Evolutionary conservation across 1,284 basidiomycete species (phyloP).

Genomic region (Puccinia coronata): DNA sequence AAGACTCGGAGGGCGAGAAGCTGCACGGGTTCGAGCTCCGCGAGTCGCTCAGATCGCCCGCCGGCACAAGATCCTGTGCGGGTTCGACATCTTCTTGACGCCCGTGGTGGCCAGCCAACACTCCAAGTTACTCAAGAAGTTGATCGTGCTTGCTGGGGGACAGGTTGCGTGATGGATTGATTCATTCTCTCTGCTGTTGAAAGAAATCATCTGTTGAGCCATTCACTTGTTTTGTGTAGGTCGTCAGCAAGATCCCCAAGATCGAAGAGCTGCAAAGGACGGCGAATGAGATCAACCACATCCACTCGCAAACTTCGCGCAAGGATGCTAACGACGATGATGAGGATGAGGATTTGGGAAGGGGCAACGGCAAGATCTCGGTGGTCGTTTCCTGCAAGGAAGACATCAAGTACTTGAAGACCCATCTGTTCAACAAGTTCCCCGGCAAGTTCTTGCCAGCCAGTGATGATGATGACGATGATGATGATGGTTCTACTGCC

Average conservation of each 20-base stretch:
- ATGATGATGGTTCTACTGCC: not conserved
- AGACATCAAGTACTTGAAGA: not conserved
- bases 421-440: conserved; percentile 11
- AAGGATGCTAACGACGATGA: not conserved
- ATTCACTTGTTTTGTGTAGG: too few relatives aligned
- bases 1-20: conserved; percentile 30
- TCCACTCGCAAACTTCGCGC: not conserved
- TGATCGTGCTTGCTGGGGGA: conserved; percentile 34
- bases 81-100: conserved; percentile 14
- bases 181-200: too few relatives aligned
- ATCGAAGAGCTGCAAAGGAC: conserved; percentile 16
- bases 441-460: not conserved
- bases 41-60: conserved; percentile 8
- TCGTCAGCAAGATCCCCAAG: not conserved
- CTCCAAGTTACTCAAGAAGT: conserved; percentile 15
- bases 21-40: conserved; percentile 19
- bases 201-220: too few relatives aligned
- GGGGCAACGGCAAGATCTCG: not conserved
- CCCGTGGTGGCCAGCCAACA: conserved; percentile 6
- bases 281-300: not conserved
- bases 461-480: too few relatives aligned
- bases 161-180: conserved; percentile 25
- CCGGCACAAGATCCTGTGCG: conserved; percentile 3
- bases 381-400: conserved; percentile 3
- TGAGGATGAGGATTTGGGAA: not conserved